Percentiles rank a stretch among this genome's conserved stretches.
Evolutionary conservation across 768 basidiomycete genomes (phyloP).

Genomic region (Panaeolus papilionaceus): DNA sequence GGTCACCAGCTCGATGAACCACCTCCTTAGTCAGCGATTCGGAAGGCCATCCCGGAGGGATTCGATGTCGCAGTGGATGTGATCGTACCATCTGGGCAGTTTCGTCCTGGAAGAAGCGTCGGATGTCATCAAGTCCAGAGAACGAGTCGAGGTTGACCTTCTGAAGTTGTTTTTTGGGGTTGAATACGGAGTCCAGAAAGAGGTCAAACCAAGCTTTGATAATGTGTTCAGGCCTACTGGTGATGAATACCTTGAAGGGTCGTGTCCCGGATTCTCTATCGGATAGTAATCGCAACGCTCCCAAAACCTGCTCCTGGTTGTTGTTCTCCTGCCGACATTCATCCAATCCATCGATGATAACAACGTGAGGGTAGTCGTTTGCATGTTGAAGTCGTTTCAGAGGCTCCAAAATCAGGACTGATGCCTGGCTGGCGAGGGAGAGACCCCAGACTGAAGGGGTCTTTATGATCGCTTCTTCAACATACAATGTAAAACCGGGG

Average conservation of each 20-base stretch:
- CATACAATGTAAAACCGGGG: constrained; percentile 10
- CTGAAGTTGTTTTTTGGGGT: background rate
- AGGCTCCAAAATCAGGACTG: background rate
- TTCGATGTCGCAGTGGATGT: constrained; percentile 17
- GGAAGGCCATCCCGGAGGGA: constrained; percentile 23
- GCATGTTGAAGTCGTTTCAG: background rate
- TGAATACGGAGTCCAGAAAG: background rate
- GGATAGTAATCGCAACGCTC: background rate
- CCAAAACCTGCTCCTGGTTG: background rate
- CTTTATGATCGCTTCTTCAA: constrained; percentile 19
- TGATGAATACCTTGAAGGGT: constrained; percentile 1
- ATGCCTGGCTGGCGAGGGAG: background rate
- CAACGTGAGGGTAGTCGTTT: constrained; percentile 13
- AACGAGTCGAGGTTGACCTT: constrained; percentile 18
- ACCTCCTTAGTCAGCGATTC: constrained; percentile 6
- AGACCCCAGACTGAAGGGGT: constrained; percentile 21
- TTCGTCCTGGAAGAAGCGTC: constrained; percentile 20
- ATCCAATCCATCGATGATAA: constrained; percentile 30
- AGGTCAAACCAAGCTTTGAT: constrained; percentile 7
- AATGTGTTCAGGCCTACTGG: constrained; percentile 18
- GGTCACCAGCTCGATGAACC: constrained; percentile 22
- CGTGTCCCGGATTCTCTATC: background rate
- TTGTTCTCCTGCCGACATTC: constrained; percentile 22
- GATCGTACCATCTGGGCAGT: constrained; percentile 19
- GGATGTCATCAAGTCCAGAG: constrained; percentile 21